These are phyloP conservation scores for Neonectria ditissima DNA, from an alignment of 2,329 filamentous ascomycete genomes.

Conservation along the genomic window DNA sequence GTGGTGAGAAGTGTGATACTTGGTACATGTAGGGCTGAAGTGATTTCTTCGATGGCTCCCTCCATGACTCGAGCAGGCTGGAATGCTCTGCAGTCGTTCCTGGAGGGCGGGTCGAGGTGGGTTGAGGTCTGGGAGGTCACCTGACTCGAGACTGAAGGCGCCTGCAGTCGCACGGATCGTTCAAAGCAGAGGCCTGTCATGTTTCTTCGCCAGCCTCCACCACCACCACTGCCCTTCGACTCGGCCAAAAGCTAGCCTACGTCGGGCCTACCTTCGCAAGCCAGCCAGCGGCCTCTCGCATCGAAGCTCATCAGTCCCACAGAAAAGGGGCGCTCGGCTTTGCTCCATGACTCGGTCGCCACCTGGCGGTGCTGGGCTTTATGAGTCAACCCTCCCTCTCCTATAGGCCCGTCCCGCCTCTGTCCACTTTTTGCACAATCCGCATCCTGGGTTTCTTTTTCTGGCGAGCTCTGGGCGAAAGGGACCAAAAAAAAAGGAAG, in stretches of 20 bases:
- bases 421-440: conserved; percentile 35
- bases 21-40: background rate
- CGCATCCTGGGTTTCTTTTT: conserved; percentile 16
- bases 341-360: conserved; percentile 41
- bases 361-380: conserved; percentile 33
- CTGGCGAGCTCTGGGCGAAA: background rate
- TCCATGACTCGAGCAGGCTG: background rate
- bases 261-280: background rate
- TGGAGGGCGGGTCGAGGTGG: background rate
- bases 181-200: background rate
- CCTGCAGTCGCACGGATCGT: background rate
- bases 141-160: background rate
- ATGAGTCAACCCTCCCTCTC: conserved; percentile 45
- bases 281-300: background rate
- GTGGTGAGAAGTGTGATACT: background rate
- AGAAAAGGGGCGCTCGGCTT: background rate
- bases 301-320: background rate
- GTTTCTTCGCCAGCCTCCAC: background rate
- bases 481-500: background rate
- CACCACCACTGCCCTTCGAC: background rate
- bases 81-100: background rate
- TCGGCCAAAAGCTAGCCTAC: background rate
- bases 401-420: conserved; percentile 31
- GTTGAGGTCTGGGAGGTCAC: background rate
- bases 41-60: background rate